phyloP scores from a whole-genome alignment of 495 filamentous ascomycete species.

The Darksidea phi region DNA sequence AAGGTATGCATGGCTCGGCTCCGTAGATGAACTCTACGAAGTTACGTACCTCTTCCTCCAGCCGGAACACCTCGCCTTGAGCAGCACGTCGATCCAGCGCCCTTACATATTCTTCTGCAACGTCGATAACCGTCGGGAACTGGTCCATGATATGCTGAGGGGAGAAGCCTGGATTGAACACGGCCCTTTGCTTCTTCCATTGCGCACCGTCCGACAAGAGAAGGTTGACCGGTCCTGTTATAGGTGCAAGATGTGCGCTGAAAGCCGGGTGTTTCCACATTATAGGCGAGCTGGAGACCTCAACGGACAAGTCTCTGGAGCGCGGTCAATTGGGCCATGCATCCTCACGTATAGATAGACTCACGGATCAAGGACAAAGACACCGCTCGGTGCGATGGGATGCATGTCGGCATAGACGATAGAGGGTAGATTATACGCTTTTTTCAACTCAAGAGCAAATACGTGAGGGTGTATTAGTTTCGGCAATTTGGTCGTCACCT shows the following conservation, averaged over 20 bases:
- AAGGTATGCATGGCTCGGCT: too few relatives aligned
- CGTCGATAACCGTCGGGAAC: conserved; percentile 42
- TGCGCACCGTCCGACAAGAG: conserved; percentile 38
- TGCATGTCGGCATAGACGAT: conserved; percentile 44
- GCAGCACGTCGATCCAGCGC: conserved; percentile 36
- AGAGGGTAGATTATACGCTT: conserved; percentile 36
- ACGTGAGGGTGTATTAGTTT: conserved; percentile 35
- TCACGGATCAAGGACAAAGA: conserved; percentile 46
- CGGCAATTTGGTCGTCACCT: conserved; percentile 23
- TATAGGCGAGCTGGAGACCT: conserved; percentile 27
- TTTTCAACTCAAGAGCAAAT: conserved; percentile 29
- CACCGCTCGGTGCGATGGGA: conserved; percentile 40
- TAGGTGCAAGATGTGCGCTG: conserved; percentile 21
- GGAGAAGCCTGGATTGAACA: conserved; percentile 46
- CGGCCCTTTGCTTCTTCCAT: conserved; percentile 42
- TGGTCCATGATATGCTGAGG: conserved; percentile 40
- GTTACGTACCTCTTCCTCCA: conserved; percentile 38
- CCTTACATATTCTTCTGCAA: conserved; percentile 34
- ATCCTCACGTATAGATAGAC: background rate
- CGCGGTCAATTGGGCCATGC: background rate
- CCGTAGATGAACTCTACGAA: too few relatives aligned
- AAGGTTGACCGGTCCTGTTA: conserved; percentile 39
- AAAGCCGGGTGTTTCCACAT: background rate
- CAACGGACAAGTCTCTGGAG: conserved; percentile 44
- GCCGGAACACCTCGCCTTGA: conserved; percentile 36